Conservation (phyloP, 495 filamentous ascomycete genomes). For the Daldinia bambusicola region DNA sequence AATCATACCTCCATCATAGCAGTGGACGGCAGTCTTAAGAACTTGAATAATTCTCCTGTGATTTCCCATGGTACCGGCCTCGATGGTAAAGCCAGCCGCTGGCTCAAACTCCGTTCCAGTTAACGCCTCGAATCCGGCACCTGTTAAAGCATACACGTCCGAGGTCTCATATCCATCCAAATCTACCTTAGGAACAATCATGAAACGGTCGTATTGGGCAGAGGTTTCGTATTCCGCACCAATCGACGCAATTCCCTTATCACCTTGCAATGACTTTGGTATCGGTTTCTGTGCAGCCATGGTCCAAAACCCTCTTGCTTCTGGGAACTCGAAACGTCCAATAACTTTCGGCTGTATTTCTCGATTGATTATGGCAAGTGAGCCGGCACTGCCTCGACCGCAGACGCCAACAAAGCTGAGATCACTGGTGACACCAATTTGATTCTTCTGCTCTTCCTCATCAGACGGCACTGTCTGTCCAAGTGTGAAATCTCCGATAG, state of each 20-base stretch:
- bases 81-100: conserved; percentile 82
- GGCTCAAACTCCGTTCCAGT: conserved; percentile 86
- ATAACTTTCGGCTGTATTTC: conserved; percentile 74
- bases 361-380: conserved; percentile 77
- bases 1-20: conserved; percentile 83
- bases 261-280: conserved; percentile 62
- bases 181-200: conserved; percentile 73
- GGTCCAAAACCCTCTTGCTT: conserved; percentile 71
- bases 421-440: conserved; percentile 59
- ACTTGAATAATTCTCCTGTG: conserved; percentile 85
- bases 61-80: conserved; percentile 78
- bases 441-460: conserved; percentile 57
- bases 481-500: conserved; percentile 68
- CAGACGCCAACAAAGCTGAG: conserved; percentile 77
- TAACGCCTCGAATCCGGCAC: conserved; percentile 71
- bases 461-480: conserved; percentile 37
- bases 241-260: conserved; percentile 59
- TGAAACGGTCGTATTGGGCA: conserved; percentile 71
- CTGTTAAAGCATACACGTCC: conserved; percentile 69
- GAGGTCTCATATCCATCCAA: conserved; percentile 66
- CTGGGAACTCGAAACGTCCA: conserved; percentile 69
- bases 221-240: conserved; percentile 61
- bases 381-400: conserved; percentile 75
- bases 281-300: conserved; percentile 68
- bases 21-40: conserved; percentile 81